phyloP scores from a whole-genome alignment of 2,329 filamentous ascomycete genomes.

The Berkeleyomyces rouxiae region DNA sequence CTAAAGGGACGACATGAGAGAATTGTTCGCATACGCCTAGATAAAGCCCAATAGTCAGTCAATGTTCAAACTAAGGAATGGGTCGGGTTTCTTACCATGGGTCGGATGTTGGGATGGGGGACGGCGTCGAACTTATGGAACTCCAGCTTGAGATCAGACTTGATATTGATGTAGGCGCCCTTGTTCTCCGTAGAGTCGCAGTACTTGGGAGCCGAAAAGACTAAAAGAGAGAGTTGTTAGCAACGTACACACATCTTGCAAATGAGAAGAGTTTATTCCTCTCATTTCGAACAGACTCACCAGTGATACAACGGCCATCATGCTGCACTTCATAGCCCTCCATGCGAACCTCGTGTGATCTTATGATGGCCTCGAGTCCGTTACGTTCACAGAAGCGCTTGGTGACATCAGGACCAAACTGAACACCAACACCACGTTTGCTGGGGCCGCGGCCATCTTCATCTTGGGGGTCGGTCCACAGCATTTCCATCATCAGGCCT shows the following conservation, averaged over 20 bases:
- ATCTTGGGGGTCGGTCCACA: conserved; percentile 93
- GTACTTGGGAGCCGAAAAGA: conserved; percentile 95
- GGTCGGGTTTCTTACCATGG: conserved; percentile 46
- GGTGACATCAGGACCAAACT: conserved; percentile 93
- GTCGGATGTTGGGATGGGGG: conserved; percentile 85
- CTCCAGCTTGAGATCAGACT: conserved; percentile 74
- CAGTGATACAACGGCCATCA: conserved; percentile 84
- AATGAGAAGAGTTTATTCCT: not conserved
- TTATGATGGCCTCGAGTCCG: conserved; percentile 82
- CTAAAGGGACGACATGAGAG: conserved; percentile 43
- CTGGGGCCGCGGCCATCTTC: conserved; percentile 76
- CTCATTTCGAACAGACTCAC: conserved; percentile 28
- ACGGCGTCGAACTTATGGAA: conserved; percentile 94
- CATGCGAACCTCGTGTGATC: conserved; percentile 97
- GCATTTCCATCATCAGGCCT: conserved; percentile 99
- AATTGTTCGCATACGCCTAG: conserved; percentile 70
- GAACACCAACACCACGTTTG: conserved; percentile 90
- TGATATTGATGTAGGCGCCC: conserved; percentile 95
- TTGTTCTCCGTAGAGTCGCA: conserved; percentile 97
- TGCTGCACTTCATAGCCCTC: conserved; percentile 98
- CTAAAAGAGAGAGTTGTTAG: conserved; percentile 25
- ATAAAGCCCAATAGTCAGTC: not conserved
- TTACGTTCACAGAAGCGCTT: conserved; percentile 96
- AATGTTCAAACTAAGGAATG: not conserved
- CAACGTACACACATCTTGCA: not conserved